Conservation (phyloP, 1,284 basidiomycete genomes). For the Puccinia novopanici region DNA sequence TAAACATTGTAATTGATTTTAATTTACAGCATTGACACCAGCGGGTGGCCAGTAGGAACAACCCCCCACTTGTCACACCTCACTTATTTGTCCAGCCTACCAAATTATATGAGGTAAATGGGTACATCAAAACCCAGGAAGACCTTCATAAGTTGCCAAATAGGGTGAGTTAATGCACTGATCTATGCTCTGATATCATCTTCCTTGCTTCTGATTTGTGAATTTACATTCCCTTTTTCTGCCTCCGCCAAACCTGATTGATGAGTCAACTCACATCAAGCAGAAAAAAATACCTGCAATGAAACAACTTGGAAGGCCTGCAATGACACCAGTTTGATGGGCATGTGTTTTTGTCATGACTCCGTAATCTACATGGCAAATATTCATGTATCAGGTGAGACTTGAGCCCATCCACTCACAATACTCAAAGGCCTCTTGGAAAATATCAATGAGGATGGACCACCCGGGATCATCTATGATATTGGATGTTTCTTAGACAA, state of each 20-base stretch:
- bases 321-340: constrained; percentile 16
- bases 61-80: background rate
- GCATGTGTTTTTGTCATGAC: constrained; percentile 7
- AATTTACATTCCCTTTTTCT: background rate
- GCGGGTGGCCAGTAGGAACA: background rate
- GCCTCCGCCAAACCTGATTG: background rate
- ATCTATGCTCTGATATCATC: too few species aligned
- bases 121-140: background rate
- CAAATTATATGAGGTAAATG: background rate
- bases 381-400: background rate
- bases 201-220: background rate
- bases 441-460: background rate
- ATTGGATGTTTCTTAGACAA: constrained; percentile 27
- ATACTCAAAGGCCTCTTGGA: background rate
- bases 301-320: constrained; percentile 12
- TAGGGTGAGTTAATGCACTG: background rate
- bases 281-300: background rate
- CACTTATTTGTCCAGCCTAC: background rate
- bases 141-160: background rate
- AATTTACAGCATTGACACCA: constrained; percentile 27
- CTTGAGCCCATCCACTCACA: background rate
- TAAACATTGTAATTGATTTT: background rate
- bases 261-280: constrained; percentile 1
- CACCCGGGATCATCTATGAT: constrained; percentile 11
- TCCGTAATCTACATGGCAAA: background rate